A percentile compares a stretch with the other conserved stretches of the same genome.
These are phyloP conservation scores for Pleomassaria siparia DNA, from an alignment of 2,329 filamentous ascomycete genomes.

Conservation along the genomic window DNA sequence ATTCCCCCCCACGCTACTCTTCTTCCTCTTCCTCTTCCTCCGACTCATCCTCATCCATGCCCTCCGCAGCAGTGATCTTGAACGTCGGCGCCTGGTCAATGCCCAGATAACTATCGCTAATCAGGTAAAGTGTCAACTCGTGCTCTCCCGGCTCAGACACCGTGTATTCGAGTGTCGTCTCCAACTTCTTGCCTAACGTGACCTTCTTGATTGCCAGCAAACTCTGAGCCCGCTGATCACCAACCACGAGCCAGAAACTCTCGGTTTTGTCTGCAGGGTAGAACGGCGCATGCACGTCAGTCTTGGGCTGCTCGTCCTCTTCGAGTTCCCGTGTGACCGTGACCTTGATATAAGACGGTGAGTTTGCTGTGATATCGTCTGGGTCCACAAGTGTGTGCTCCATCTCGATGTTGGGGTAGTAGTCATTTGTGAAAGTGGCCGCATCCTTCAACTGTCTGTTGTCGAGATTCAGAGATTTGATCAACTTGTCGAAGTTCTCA, in stretches of 20 bases:
- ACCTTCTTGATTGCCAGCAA: constrained; percentile 93
- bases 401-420: constrained; percentile 92
- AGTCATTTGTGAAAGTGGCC: constrained; percentile 93
- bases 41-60: constrained; percentile 91
- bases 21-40: constrained; percentile 73
- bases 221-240: constrained; percentile 84
- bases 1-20: not conserved
- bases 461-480: constrained; percentile 76
- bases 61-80: constrained; percentile 80
- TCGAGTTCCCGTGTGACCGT: constrained; percentile 80
- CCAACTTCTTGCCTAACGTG: constrained; percentile 77
- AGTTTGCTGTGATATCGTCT: constrained; percentile 76
- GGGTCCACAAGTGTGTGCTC: constrained; percentile 83
- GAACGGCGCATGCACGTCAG: constrained; percentile 90
- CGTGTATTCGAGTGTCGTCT: constrained; percentile 80
- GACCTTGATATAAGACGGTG: constrained; percentile 79
- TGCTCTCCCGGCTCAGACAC: constrained; percentile 82
- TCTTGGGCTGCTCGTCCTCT: constrained; percentile 72
- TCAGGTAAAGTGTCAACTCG: constrained; percentile 86
- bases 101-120: constrained; percentile 96
- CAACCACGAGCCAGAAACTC: constrained; percentile 98
- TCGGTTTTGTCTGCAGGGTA: constrained; percentile 91
- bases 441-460: constrained; percentile 83
- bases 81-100: constrained; percentile 96
- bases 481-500: constrained; percentile 72